A percentile compares a stretch with the other conserved stretches of the same genome.
Evolutionary conservation across 805 yeast genomes (phyloP).

Genomic region (Torulaspora franciscae): DNA sequence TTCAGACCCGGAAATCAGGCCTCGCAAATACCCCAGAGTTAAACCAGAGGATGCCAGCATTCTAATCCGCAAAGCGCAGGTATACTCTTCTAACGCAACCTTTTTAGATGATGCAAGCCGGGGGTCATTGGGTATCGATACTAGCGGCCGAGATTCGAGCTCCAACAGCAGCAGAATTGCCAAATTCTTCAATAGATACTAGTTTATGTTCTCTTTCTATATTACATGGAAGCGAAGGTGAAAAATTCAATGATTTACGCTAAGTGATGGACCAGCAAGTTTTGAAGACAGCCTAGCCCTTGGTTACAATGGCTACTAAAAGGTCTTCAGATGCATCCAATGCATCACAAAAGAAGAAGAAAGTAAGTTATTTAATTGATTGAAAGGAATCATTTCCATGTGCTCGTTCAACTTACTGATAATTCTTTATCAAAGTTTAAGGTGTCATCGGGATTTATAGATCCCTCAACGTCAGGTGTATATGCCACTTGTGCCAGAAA

Average conservation of each 20-base stretch:
- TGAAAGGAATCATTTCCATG: no score
- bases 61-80: slow-evolving; percentile 47
- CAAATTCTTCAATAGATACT: slow-evolving; percentile 26
- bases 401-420: background rate
- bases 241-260: slow-evolving; percentile 1
- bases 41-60: slow-evolving; percentile 64
- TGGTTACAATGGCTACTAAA: slow-evolving; percentile 9
- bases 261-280: background rate
- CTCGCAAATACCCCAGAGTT: slow-evolving; percentile 68
- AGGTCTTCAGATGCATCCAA: slow-evolving; percentile 1
- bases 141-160: slow-evolving; percentile 11
- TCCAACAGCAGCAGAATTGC: slow-evolving; percentile 24
- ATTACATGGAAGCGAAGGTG: background rate
- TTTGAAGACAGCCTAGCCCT: background rate
- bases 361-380: slow-evolving; percentile 8
- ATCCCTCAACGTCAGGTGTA: slow-evolving; percentile 81
- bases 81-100: slow-evolving; percentile 5
- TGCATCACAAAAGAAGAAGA: slow-evolving; percentile 11
- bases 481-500: slow-evolving; percentile 86
- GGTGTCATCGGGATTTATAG: slow-evolving; percentile 42
- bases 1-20: slow-evolving; percentile 48
- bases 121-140: slow-evolving; percentile 6
- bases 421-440: slow-evolving; percentile 23
- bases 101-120: slow-evolving; percentile 10
- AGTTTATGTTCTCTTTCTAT: background rate